These are phyloP conservation scores for Trichoderma virens DNA, from an alignment of 495 filamentous ascomycete species.

Conservation along the genomic window DNA sequence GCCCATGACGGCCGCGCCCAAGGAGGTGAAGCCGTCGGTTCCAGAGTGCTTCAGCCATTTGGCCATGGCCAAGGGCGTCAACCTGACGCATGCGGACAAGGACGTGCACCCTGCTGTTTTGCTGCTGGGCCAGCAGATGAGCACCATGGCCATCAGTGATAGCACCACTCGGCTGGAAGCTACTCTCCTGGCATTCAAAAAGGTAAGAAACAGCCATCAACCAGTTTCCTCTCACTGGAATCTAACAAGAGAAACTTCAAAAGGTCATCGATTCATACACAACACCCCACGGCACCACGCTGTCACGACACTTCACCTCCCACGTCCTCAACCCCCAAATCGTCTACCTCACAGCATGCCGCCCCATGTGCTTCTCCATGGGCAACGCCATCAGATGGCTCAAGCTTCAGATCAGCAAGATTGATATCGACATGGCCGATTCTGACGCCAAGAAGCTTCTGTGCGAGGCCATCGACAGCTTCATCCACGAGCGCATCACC, in stretches of 20 bases:
- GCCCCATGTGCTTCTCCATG: constrained; percentile 87
- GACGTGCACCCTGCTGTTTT: constrained; percentile 87
- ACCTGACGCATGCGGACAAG: constrained; percentile 67
- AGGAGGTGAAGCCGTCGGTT: constrained; percentile 60
- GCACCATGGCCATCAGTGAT: constrained; percentile 80
- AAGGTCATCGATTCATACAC: constrained; percentile 88
- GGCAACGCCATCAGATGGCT: constrained; percentile 93
- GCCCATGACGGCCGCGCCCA: constrained; percentile 41
- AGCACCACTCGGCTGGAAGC: constrained; percentile 83
- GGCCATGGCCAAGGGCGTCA: constrained; percentile 66
- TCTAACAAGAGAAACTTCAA: neutral
- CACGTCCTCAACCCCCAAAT: constrained; percentile 91
- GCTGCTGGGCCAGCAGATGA: constrained; percentile 81
- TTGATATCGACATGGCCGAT: constrained; percentile 77
- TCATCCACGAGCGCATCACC: constrained; percentile 83
- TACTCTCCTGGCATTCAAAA: constrained; percentile 81
- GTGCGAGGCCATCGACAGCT: constrained; percentile 73
- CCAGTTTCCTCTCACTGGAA: neutral
- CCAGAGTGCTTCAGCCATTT: constrained; percentile 76
- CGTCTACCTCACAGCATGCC: constrained; percentile 83
- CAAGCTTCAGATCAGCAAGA: constrained; percentile 77
- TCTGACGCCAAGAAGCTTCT: constrained; percentile 66
- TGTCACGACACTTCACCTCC: constrained; percentile 85
- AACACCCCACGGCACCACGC: constrained; percentile 72
- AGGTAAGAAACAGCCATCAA: constrained; percentile 43